Evolutionary conservation across 2,329 filamentous ascomycete species (phyloP).

Genomic region (Cryphonectria japonica): DNA sequence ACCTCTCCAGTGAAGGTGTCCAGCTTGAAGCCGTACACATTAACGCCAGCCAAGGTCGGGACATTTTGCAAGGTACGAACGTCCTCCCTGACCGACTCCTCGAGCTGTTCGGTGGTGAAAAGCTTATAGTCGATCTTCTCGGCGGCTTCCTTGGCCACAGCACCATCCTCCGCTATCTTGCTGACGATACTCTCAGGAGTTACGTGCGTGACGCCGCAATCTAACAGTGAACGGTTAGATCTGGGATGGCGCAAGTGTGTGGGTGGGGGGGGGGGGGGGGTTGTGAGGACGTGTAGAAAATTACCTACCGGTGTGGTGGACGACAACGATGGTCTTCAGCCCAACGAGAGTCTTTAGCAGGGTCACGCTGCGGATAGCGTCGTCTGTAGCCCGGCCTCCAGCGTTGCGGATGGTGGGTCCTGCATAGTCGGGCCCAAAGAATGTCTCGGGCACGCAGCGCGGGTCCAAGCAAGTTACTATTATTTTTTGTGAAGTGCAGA

Average conservation of each 20-base stretch:
- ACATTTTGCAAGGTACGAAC: conserved; percentile 16
- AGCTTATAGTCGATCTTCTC: conserved; percentile 21
- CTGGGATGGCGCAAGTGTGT: too few species aligned
- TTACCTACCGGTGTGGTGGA: conserved; percentile 24
- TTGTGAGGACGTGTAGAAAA: too few species aligned
- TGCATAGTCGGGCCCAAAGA: conserved; percentile 20
- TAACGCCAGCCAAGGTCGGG: conserved; percentile 13
- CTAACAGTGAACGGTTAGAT: neutral
- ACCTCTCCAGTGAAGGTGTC: conserved; percentile 25
- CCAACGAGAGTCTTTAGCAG: conserved; percentile 11
- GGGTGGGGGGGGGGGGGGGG: too few species aligned
- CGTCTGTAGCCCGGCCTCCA: conserved; percentile 23
- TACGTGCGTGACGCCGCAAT: conserved; percentile 22
- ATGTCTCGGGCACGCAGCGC: conserved; percentile 24
- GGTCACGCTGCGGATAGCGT: conserved; percentile 22
- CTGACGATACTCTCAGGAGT: conserved; percentile 10
- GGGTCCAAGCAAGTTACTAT: conserved; percentile 25
- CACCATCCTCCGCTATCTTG: neutral
- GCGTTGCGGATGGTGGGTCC: conserved; percentile 23
- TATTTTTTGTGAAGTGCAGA: neutral
- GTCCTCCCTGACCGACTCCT: conserved; percentile 21
- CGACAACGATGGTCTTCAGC: conserved; percentile 13
- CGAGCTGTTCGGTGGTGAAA: conserved; percentile 12
- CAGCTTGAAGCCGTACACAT: conserved; percentile 23
- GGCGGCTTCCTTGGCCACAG: conserved; percentile 1